Evolutionary conservation across 768 basidiomycete species (phyloP).

Genomic region (Pleurotus citrinopileatus): DNA sequence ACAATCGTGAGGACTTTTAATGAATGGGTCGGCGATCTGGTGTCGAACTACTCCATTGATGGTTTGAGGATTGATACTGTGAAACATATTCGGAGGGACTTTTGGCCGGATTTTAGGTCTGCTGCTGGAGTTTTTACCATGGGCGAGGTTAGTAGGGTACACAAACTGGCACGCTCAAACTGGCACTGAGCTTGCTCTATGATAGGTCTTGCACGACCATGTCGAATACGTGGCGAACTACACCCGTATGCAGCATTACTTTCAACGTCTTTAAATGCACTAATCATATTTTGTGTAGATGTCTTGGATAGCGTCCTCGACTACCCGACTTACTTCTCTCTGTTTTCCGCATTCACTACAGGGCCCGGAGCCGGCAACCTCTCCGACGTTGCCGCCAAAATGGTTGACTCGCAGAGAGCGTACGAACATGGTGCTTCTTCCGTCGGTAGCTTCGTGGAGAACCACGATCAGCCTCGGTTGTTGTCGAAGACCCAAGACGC

Average conservation of each 20-base stretch:
- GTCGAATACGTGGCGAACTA: constrained; percentile 32
- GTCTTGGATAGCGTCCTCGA: constrained; percentile 57
- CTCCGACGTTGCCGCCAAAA: constrained; percentile 23
- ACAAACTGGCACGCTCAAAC: constrained; percentile 20
- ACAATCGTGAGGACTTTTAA: constrained; percentile 50
- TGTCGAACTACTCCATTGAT: constrained; percentile 58
- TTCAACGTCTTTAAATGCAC: background rate
- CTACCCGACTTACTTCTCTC: constrained; percentile 54
- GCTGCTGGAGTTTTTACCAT: constrained; percentile 69
- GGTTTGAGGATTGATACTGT: constrained; percentile 69
- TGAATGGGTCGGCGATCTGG: constrained; percentile 58
- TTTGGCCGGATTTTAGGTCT: constrained; percentile 64
- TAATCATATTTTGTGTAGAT: constrained; percentile 24
- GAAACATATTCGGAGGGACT: constrained; percentile 58
- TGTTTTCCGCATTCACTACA: constrained; percentile 51
- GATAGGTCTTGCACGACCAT: constrained; percentile 20
- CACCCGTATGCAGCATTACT: constrained; percentile 27
- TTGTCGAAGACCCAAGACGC: constrained; percentile 47
- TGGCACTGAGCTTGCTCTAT: constrained; percentile 10
- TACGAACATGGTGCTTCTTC: constrained; percentile 37
- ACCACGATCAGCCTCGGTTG: constrained; percentile 65
- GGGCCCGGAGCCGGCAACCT: constrained; percentile 46
- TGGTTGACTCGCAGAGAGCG: constrained; percentile 35
- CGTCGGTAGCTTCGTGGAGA: constrained; percentile 68
- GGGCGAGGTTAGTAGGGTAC: constrained; percentile 56